Evolutionary conservation across 257 asterid species (phyloP).

Genomic region (Penstemon newberryi): DNA sequence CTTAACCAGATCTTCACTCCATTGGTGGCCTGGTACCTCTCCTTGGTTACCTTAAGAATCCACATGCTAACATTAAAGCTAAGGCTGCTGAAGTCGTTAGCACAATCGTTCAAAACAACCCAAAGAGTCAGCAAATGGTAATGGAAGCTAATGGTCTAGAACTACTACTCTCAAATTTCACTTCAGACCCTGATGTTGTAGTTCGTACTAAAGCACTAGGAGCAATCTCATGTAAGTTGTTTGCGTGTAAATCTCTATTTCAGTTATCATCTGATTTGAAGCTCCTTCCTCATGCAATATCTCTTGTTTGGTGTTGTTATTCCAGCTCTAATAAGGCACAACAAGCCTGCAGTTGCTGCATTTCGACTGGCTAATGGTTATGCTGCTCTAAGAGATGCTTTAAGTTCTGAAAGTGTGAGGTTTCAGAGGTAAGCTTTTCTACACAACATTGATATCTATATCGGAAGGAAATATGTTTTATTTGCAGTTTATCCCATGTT

Average conservation of each 20-base stretch:
- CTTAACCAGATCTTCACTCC: constrained; percentile 68
- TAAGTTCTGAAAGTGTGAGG: constrained; percentile 63
- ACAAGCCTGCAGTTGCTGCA: constrained; percentile 71
- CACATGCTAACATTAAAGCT: constrained; percentile 80
- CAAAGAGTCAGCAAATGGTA: constrained; percentile 78
- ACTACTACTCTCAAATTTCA: constrained; percentile 62
- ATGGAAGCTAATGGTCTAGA: constrained; percentile 89
- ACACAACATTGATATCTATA: background rate
- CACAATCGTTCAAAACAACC: constrained; percentile 93
- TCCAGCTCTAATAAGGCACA: constrained; percentile 83
- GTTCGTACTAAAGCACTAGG: constrained; percentile 84
- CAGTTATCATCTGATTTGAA: background rate
- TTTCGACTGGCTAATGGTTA: constrained; percentile 87
- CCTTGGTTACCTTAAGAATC: constrained; percentile 59
- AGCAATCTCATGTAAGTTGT: constrained; percentile 77
- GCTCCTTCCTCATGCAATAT: constrained; percentile 4
- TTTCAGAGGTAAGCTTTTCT: constrained; percentile 61
- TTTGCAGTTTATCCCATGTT: no score
- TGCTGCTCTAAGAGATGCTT: constrained; percentile 69
- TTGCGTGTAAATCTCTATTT: background rate
- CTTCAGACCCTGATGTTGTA: constrained; percentile 74
- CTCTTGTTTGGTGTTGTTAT: background rate
- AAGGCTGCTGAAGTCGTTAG: constrained; percentile 94
- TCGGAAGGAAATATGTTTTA: background rate
- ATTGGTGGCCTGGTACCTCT: constrained; percentile 89